Conservation (phyloP, 768 basidiomycete genomes). For the Dacryopinax primogenitus region DNA sequence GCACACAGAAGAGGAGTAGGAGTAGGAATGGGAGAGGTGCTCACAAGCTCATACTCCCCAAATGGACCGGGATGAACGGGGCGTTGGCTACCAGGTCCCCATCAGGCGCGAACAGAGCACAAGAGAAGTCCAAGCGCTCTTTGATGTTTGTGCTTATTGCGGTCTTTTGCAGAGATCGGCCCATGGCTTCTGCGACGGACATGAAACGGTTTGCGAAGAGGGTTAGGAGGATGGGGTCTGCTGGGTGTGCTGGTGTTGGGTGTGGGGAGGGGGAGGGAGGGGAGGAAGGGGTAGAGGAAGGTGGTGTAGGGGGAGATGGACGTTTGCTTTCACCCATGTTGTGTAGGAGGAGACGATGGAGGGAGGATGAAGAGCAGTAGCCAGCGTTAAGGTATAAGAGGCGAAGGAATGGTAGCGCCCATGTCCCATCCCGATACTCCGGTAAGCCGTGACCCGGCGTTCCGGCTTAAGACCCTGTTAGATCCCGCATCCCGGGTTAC, state of each 20-base stretch:
- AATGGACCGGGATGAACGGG: conserved; percentile 31
- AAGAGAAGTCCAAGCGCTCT: conserved; percentile 88
- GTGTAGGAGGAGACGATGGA: conserved; percentile 13
- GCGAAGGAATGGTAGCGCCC: too few relatives aligned
- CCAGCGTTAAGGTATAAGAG: not conserved
- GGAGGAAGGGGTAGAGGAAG: not conserved
- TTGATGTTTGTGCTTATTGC: conserved; percentile 92
- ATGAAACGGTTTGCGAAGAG: conserved; percentile 95
- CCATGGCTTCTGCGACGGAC: conserved; percentile 96
- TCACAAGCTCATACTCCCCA: conserved; percentile 68
- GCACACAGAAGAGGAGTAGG: not conserved
- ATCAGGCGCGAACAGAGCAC: conserved; percentile 88
- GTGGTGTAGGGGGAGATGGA: not conserved
- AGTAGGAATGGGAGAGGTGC: conserved; percentile 23
- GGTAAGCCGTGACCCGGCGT: too few relatives aligned
- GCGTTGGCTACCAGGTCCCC: conserved; percentile 92
- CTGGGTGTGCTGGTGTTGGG: conserved; percentile 19
- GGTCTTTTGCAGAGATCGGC: conserved; percentile 76
- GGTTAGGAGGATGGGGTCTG: conserved; percentile 78
- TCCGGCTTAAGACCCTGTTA: too few relatives aligned
- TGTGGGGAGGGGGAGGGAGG: not conserved
- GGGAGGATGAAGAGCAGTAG: conserved; percentile 10
- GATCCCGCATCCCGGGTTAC: too few relatives aligned
- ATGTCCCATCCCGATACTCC: too few relatives aligned
- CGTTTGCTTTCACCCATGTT: conserved; percentile 12